Conservation (phyloP, 805 yeast species). For the Myxozyma nipponensis region DNA sequence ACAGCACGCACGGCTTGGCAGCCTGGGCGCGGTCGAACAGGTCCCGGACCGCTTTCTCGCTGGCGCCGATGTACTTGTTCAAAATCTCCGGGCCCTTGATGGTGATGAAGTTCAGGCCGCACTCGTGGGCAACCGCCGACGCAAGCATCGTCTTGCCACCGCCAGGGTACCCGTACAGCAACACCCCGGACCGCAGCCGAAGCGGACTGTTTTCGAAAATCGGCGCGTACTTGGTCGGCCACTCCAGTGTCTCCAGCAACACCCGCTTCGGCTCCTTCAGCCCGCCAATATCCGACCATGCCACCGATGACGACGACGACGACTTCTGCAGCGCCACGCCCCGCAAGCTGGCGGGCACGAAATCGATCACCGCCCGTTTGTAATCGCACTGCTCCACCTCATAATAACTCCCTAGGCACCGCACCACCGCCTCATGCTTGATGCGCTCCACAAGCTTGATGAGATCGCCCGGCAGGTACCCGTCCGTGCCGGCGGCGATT, state of each 20-base stretch:
- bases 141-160: constrained; percentile 95
- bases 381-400: constrained; percentile 42
- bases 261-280: constrained; percentile 68
- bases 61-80: constrained; percentile 94
- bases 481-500: constrained; percentile 71
- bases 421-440: constrained; percentile 35
- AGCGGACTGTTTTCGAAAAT: constrained; percentile 87
- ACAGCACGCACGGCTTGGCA: constrained; percentile 87
- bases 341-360: constrained; percentile 73
- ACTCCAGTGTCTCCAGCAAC: constrained; percentile 82
- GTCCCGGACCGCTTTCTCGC: constrained; percentile 91
- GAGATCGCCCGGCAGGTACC: constrained; percentile 81
- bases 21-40: constrained; percentile 91
- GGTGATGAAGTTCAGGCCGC: constrained; percentile 89
- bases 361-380: constrained; percentile 58
- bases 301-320: constrained; percentile 47
- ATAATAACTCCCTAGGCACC: constrained; percentile 16
- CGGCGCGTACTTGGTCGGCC: constrained; percentile 97
- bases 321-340: constrained; percentile 85
- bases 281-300: constrained; percentile 92
- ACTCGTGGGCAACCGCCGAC: constrained; percentile 87
- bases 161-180: constrained; percentile 94
- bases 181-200: constrained; percentile 80
- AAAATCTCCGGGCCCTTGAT: constrained; percentile 94
- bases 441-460: constrained; percentile 65